phyloP scores from a whole-genome alignment of 306 rosid genomes.

The Notholithocarpus densiflorus region DNA sequence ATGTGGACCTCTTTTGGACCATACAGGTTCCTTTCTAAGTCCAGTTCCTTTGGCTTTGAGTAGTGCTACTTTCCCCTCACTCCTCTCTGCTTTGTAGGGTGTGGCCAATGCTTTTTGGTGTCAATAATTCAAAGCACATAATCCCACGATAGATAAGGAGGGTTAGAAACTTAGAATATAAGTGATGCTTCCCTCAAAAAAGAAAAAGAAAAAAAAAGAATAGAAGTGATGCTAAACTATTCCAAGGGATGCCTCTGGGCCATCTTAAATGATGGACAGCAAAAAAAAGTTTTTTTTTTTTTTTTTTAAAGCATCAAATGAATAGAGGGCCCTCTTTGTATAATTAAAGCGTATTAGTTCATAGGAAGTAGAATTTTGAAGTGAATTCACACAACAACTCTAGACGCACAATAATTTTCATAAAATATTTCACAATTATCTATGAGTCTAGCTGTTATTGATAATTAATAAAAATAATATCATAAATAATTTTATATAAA shows the following conservation, averaged over 20 bases:
- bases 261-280: constrained; percentile 20
- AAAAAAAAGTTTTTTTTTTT: background rate
- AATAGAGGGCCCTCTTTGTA: background rate
- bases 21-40: background rate
- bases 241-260: constrained; percentile 21
- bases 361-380: no score
- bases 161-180: background rate
- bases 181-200: no score
- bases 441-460: no score
- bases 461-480: no score
- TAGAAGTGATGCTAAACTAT: constrained; percentile 15
- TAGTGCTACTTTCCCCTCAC: background rate
- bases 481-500: no score
- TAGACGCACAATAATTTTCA: no score
- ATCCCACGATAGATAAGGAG: constrained; percentile 6
- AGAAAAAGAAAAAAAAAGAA: no score
- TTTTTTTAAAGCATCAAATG: constrained; percentile 5
- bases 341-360: no score
- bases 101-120: background rate
- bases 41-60: background rate
- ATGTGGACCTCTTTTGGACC: background rate
- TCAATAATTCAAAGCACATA: constrained; percentile 14
- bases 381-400: no score
- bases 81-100: background rate
- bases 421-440: no score